These are phyloP conservation scores for Chaetomium globosum DNA, from an alignment of 2,329 filamentous ascomycete species.

Conservation along the genomic window DNA sequence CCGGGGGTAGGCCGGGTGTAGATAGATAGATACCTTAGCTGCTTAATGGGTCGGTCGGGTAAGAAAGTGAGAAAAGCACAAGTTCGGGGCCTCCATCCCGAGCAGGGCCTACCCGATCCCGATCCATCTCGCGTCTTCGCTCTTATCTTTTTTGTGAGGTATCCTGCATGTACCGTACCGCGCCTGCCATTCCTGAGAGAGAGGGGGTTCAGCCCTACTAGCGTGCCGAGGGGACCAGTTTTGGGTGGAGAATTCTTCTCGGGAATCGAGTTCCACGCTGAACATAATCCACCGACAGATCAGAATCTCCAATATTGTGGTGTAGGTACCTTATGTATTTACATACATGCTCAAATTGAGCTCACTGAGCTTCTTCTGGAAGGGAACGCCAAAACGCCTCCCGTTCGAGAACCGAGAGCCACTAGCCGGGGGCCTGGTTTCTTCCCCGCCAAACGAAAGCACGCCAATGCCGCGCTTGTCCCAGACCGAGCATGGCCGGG, in stretches of 20 bases:
- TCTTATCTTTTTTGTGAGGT: neutral
- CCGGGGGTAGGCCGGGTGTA: conserved; percentile 8
- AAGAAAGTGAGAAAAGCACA: neutral
- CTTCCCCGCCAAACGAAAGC: neutral
- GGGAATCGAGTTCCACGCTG: conserved; percentile 5
- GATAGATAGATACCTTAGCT: neutral
- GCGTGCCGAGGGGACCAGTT: neutral
- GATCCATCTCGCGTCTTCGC: conserved; percentile 14
- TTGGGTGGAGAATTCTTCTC: neutral
- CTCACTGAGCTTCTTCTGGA: neutral
- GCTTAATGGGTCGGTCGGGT: no score
- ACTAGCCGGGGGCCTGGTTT: neutral
- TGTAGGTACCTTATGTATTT: no score
- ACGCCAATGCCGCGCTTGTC: neutral
- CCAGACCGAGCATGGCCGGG: neutral
- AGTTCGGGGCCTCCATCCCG: neutral
- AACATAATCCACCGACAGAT: neutral
- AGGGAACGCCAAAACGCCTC: no score
- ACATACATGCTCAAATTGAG: neutral
- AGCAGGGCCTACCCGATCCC: neutral
- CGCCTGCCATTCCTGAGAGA: neutral
- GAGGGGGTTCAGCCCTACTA: neutral
- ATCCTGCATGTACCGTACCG: neutral
- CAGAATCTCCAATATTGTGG: no score
- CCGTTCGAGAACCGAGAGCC: no score